These are phyloP conservation scores for Petunia secreta DNA, from an alignment of 257 asterid species.

Conservation along the genomic window DNA sequence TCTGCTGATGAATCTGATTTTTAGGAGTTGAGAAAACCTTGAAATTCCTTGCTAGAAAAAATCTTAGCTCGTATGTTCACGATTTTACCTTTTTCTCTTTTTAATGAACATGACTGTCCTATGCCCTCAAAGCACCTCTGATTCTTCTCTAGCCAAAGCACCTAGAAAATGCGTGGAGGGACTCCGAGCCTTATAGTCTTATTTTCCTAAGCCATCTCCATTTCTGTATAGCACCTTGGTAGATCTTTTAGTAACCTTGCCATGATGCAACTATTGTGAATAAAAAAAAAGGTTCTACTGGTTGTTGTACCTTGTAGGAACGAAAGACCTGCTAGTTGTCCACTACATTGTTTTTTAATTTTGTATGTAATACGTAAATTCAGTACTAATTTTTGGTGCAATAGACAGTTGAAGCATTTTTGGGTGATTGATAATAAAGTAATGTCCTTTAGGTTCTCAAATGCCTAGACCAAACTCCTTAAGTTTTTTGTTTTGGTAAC, in stretches of 20 bases:
- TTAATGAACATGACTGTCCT: neutral
- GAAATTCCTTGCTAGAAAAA: neutral
- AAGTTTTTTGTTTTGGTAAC: too few species aligned
- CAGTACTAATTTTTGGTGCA: neutral
- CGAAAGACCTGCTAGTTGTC: neutral
- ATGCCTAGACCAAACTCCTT: neutral
- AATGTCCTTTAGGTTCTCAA: neutral
- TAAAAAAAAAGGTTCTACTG: neutral
- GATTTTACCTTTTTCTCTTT: neutral
- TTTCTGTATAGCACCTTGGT: neutral
- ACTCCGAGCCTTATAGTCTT: neutral
- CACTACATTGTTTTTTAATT: too few species aligned
- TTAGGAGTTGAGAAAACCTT: neutral
- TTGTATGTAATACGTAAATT: neutral
- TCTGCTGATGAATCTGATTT: conserved; percentile 18
- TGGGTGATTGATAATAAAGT: neutral
- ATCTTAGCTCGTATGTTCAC: neutral
- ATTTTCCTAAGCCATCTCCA: neutral
- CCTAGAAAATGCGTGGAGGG: neutral
- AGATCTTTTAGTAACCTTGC: neutral
- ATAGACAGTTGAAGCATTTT: neutral
- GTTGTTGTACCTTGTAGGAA: neutral
- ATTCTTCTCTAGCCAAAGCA: neutral
- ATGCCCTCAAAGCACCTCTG: neutral
- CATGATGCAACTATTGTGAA: neutral